phyloP scores from a whole-genome alignment of 148 eudicot species.

The Rhododendron molle region DNA sequence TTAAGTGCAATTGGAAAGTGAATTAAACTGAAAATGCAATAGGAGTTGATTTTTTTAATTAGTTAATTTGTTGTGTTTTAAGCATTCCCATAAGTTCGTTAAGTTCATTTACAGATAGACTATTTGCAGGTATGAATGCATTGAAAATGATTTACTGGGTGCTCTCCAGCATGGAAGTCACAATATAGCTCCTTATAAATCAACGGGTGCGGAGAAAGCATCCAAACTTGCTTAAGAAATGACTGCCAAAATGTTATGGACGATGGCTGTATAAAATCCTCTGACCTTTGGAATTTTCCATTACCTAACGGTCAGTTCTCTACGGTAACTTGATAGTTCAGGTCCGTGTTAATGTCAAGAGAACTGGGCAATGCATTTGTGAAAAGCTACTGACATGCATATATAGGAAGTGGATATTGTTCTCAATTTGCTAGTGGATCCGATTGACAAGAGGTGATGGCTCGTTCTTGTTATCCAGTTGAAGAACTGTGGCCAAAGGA shows the following conservation, averaged over 20 bases:
- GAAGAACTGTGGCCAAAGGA: neutral
- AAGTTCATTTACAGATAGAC: neutral
- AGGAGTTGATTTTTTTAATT: neutral
- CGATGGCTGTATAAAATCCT: neutral
- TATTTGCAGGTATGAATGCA: constrained; percentile 65
- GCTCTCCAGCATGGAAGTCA: constrained; percentile 44
- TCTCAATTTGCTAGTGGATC: neutral
- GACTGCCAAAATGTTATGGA: neutral
- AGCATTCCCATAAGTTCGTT: neutral
- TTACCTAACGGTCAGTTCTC: neutral
- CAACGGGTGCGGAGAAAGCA: constrained; percentile 63
- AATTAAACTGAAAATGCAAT: neutral
- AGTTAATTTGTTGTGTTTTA: neutral
- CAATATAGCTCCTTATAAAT: constrained; percentile 55
- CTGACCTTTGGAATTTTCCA: neutral
- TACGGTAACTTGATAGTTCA: neutral
- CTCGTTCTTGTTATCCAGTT: neutral
- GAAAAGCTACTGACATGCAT: neutral
- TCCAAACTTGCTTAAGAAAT: constrained; percentile 24
- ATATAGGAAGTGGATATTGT: neutral
- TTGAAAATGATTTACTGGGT: constrained; percentile 60
- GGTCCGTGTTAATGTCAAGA: neutral
- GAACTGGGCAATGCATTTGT: neutral
- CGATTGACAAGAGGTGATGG: neutral
- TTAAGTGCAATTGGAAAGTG: neutral